A percentile compares a stretch with the other conserved stretches of the same genome.
These are phyloP conservation scores for Bipolaris oryzae DNA, from an alignment of 2,329 filamentous ascomycete genomes.

Conservation along the genomic window DNA sequence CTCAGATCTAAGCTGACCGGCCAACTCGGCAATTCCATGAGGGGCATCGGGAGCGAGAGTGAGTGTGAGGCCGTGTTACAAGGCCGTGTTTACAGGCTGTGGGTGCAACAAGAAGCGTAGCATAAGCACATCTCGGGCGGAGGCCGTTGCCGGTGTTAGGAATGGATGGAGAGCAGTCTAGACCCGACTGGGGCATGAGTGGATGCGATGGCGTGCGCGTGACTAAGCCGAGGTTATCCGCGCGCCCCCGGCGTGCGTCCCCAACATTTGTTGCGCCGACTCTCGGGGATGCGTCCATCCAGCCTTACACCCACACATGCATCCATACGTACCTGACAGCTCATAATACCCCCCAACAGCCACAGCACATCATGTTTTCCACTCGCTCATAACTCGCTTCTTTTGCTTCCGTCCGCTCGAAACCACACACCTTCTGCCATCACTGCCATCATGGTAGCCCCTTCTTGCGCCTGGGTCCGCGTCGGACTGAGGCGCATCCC, in stretches of 20 bases:
- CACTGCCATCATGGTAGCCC: constrained; percentile 38
- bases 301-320: constrained; percentile 7
- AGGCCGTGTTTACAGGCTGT: neutral
- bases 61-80: neutral
- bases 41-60: neutral
- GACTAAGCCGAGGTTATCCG: constrained; percentile 20
- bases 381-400: neutral
- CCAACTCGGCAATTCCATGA: neutral
- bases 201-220: constrained; percentile 6
- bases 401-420: constrained; percentile 1
- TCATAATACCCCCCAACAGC: constrained; percentile 14
- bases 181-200: constrained; percentile 1
- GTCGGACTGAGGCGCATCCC: constrained; percentile 33
- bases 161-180: neutral
- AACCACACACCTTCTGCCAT: constrained; percentile 16
- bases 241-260: constrained; percentile 15
- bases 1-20: neutral
- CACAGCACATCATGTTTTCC: constrained; percentile 17
- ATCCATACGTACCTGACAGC: constrained; percentile 16
- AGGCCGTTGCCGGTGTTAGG: neutral
- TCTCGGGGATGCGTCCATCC: constrained; percentile 14
- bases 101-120: neutral
- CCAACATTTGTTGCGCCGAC: constrained; percentile 34
- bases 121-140: neutral
- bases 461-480: constrained; percentile 36